phyloP scores from a whole-genome alignment of 2,329 filamentous ascomycete genomes.

The Fusarium haematococcum region DNA sequence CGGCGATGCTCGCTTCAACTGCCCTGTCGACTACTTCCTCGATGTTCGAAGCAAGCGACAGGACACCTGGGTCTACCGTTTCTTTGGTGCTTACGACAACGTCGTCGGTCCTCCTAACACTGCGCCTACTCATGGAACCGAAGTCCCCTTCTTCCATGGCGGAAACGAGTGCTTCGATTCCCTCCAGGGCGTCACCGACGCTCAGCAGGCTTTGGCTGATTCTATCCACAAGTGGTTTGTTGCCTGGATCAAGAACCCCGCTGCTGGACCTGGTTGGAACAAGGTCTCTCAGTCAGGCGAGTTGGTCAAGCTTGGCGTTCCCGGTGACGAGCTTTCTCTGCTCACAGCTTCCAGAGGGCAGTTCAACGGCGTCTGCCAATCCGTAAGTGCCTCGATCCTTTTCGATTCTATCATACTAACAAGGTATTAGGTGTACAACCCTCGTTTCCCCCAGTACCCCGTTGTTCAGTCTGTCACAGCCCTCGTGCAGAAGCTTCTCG shows the following conservation, averaged over 20 bases:
- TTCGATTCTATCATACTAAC: background rate
- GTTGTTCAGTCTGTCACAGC: slow-evolving; percentile 15
- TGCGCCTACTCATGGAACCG: slow-evolving; percentile 42
- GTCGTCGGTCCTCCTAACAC: slow-evolving; percentile 47
- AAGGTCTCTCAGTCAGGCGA: slow-evolving; percentile 37
- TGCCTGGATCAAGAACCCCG: slow-evolving; percentile 57
- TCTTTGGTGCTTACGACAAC: slow-evolving; percentile 56
- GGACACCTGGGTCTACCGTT: slow-evolving; percentile 58
- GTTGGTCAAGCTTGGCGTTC: slow-evolving; percentile 38
- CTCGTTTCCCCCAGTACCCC: slow-evolving; percentile 12
- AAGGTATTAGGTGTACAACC: slow-evolving; percentile 17
- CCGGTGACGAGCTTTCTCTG: slow-evolving; percentile 33
- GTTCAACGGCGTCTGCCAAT: slow-evolving; percentile 35
- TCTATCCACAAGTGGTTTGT: slow-evolving; percentile 57
- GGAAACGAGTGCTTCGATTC: slow-evolving; percentile 56
- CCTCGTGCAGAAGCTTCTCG: background rate
- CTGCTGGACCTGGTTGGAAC: slow-evolving; percentile 56
- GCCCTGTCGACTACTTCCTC: slow-evolving; percentile 53
- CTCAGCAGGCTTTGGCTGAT: slow-evolving; percentile 55
- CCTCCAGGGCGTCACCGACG: slow-evolving; percentile 49
- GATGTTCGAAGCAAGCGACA: slow-evolving; percentile 53
- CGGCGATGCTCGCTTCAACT: slow-evolving; percentile 60
- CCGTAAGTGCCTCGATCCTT: slow-evolving; percentile 11
- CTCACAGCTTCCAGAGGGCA: slow-evolving; percentile 11
- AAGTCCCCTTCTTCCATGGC: slow-evolving; percentile 60